phyloP scores from a whole-genome alignment of 192 early-diverging fungal genomes.

The Helicostylum pulchrum region DNA sequence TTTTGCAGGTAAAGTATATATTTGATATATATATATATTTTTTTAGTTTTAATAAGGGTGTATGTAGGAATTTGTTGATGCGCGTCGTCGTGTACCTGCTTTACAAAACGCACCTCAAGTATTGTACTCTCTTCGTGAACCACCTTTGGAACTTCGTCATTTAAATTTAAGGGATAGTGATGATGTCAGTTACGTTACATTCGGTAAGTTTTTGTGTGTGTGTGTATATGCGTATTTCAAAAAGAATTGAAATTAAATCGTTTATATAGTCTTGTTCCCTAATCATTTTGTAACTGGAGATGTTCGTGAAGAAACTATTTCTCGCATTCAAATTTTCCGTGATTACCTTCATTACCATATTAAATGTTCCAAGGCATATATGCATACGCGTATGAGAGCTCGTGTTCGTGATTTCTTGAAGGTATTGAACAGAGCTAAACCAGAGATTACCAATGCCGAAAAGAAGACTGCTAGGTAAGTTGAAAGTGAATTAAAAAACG shows the following conservation, averaged over 20 bases:
- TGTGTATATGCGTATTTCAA: not conserved
- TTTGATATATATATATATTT: too few relatives aligned
- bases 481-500: too few relatives aligned
- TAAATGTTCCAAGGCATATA: slow-evolving; percentile 98
- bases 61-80: slow-evolving; percentile 94
- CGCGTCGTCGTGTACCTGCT: slow-evolving; percentile 75
- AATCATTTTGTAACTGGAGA: slow-evolving; percentile 74
- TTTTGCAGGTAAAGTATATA: slow-evolving; percentile 76
- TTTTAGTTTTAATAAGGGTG: not conserved
- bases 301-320: slow-evolving; percentile 86
- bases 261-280: slow-evolving; percentile 82
- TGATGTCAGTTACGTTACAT: slow-evolving; percentile 91
- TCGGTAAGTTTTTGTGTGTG: slow-evolving; percentile 54
- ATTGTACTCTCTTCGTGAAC: slow-evolving; percentile 85
- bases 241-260: not conserved
- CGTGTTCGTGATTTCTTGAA: slow-evolving; percentile 95
- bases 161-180: slow-evolving; percentile 72
- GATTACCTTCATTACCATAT: slow-evolving; percentile 99
- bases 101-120: slow-evolving; percentile 98
- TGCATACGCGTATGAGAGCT: slow-evolving; percentile 97
- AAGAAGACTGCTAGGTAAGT: slow-evolving; percentile 68
- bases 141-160: slow-evolving; percentile 91
- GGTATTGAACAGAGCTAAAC: slow-evolving; percentile 98
- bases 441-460: slow-evolving; percentile 73
- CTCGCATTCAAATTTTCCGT: slow-evolving; percentile 94